A percentile compares a stretch with the other conserved stretches of the same genome.
phyloP scores from a whole-genome alignment of 1,139 yeast genomes.

The Candida tetrigidarum region DNA sequence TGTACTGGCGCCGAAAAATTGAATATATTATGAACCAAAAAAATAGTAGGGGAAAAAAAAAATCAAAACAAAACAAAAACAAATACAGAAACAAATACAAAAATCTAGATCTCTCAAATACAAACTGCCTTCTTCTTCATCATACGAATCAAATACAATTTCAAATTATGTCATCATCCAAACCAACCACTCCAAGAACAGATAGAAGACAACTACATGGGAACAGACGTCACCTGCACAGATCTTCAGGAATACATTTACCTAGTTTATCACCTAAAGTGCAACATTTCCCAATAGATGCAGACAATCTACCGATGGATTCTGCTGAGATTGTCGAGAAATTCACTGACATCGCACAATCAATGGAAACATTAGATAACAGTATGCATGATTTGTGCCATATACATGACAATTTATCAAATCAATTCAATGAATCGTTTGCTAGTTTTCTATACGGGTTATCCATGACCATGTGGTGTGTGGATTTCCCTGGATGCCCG shows the following conservation, averaged over 20 bases:
- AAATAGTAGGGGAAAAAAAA: background rate
- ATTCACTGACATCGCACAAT: slow-evolving; percentile 52
- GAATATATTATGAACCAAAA: background rate
- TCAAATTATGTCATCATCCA: slow-evolving; percentile 19
- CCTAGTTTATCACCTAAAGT: slow-evolving; percentile 46
- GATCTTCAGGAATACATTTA: slow-evolving; percentile 47
- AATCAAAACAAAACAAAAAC: no score
- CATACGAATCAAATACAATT: background rate
- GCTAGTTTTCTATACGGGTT: slow-evolving; percentile 66
- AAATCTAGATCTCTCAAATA: background rate
- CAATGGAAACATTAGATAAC: slow-evolving; percentile 51
- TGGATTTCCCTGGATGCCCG: slow-evolving; percentile 55
- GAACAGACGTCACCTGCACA: slow-evolving; percentile 33
- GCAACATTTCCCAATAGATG: slow-evolving; percentile 44
- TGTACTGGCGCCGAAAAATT: background rate
- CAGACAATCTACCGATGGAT: slow-evolving; percentile 43
- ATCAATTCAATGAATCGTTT: slow-evolving; percentile 63
- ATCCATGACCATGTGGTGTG: slow-evolving; percentile 69
- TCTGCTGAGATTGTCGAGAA: slow-evolving; percentile 32
- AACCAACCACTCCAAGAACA: slow-evolving; percentile 25
- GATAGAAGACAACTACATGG: slow-evolving; percentile 11
- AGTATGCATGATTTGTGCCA: slow-evolving; percentile 50
- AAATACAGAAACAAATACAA: no score
- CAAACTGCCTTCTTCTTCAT: background rate
- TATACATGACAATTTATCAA: slow-evolving; percentile 53